Percentiles rank a stretch among this genome's conserved stretches.
These are phyloP conservation scores for Agastache rugosa DNA, from an alignment of 257 asterid species.

Conservation along the genomic window DNA sequence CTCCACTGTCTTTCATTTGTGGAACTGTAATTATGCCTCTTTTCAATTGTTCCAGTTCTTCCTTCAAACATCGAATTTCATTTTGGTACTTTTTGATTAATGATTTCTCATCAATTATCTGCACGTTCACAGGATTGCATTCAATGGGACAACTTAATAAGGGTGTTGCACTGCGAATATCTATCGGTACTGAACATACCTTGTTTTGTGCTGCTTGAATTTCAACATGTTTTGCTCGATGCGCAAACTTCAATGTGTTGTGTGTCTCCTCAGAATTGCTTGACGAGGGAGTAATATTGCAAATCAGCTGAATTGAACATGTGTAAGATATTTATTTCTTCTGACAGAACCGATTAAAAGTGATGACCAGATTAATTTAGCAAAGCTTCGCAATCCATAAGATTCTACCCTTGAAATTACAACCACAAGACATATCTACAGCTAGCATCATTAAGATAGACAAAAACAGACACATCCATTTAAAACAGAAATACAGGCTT, in stretches of 20 bases:
- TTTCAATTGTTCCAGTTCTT: slow-evolving; percentile 92
- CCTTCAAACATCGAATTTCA: slow-evolving; percentile 93
- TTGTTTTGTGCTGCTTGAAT: slow-evolving; percentile 94
- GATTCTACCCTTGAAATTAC: slow-evolving; percentile 2
- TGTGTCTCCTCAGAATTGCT: slow-evolving; percentile 99
- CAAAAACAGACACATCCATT: slow-evolving; percentile 15
- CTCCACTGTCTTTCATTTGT: slow-evolving; percentile 62
- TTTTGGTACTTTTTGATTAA: slow-evolving; percentile 93
- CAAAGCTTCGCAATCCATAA: slow-evolving; percentile 25
- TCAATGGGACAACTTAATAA: slow-evolving; percentile 22
- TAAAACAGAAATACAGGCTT: slow-evolving; percentile 30
- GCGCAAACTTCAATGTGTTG: slow-evolving; percentile 97
- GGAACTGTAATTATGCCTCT: slow-evolving; percentile 82
- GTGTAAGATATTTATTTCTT: slow-evolving; percentile 29
- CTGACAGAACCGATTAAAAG: slow-evolving; percentile 28
- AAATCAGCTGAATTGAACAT: slow-evolving; percentile 71
- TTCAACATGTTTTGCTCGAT: slow-evolving; percentile 98
- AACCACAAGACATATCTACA: slow-evolving; percentile 10
- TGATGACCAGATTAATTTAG: neutral
- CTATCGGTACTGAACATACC: slow-evolving; percentile 51
- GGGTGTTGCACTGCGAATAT: slow-evolving; percentile 30
- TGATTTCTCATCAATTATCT: slow-evolving; percentile 98
- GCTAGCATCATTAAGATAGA: slow-evolving; percentile 18
- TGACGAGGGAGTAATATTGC: slow-evolving; percentile 96
- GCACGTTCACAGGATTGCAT: slow-evolving; percentile 51